Percentiles rank a stretch among this genome's conserved stretches.
These are phyloP conservation scores for Colletotrichum euphorbiae DNA, from an alignment of 2,329 filamentous ascomycete species.

Conservation along the genomic window DNA sequence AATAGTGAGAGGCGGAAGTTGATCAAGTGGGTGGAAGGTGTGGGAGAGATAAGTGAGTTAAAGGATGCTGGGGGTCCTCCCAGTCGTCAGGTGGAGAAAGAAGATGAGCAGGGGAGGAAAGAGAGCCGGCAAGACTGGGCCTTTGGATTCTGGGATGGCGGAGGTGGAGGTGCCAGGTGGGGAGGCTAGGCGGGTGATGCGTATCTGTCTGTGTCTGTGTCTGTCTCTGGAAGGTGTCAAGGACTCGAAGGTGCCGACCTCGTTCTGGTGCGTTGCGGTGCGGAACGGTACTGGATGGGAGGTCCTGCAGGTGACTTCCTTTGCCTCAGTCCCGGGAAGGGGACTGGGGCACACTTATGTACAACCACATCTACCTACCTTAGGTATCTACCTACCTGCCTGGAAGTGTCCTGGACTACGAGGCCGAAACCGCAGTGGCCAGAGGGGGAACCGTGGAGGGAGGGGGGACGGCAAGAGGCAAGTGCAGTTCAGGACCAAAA, in stretches of 20 bases:
- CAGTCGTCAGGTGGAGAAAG: slow-evolving; percentile 32
- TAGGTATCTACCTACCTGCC: too few species aligned
- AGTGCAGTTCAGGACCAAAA: neutral
- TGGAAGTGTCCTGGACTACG: neutral
- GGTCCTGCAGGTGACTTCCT: slow-evolving; percentile 36
- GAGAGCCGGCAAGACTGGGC: slow-evolving; percentile 22
- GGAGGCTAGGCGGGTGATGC: slow-evolving; percentile 37
- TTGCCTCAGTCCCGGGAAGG: slow-evolving; percentile 1
- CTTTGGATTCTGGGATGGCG: slow-evolving; percentile 19
- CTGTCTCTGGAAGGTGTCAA: slow-evolving; percentile 34
- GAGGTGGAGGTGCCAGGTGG: slow-evolving; percentile 12
- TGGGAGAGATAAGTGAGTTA: slow-evolving; percentile 37
- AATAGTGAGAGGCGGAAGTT: slow-evolving; percentile 7
- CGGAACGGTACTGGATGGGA: slow-evolving; percentile 23
- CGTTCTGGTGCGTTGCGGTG: slow-evolving; percentile 9
- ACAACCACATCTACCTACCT: neutral
- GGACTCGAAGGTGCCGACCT: slow-evolving; percentile 19
- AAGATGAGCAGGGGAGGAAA: slow-evolving; percentile 38
- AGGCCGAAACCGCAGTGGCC: slow-evolving; percentile 30
- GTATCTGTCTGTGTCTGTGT: slow-evolving; percentile 29
- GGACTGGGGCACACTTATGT: slow-evolving; percentile 37
- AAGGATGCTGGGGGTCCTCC: slow-evolving; percentile 33
- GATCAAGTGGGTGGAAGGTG: slow-evolving; percentile 11
- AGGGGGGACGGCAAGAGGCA: neutral
- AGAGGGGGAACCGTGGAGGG: neutral